Evolutionary conservation across 495 filamentous ascomycete genomes (phyloP).

Genomic region (Trichocladium antarcticum): DNA sequence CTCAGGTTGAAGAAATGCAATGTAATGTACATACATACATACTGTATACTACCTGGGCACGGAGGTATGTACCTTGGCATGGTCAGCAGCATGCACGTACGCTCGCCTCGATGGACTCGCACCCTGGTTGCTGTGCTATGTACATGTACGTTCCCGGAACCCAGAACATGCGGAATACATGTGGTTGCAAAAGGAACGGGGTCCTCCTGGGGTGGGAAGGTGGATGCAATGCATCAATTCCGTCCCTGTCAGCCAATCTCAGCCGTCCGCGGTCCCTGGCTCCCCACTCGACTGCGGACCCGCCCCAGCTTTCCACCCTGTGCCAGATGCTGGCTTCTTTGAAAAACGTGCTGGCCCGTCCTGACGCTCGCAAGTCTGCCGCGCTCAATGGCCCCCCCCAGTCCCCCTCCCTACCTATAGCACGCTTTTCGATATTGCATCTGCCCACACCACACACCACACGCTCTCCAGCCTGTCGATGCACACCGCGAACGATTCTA

Average conservation of each 20-base stretch:
- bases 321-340: slow-evolving; percentile 21
- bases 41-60: too few relatives aligned
- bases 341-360: slow-evolving; percentile 32
- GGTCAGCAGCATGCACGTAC: background rate
- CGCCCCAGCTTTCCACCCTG: slow-evolving; percentile 9
- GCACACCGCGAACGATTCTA: background rate
- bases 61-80: background rate
- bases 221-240: background rate
- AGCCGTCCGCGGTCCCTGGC: background rate
- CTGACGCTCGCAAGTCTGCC: slow-evolving; percentile 9
- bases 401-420: slow-evolving; percentile 1
- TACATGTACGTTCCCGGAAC: slow-evolving; percentile 14
- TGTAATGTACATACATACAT: too few relatives aligned
- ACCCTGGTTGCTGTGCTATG: background rate
- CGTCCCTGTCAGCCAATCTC: slow-evolving; percentile 7
- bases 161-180: slow-evolving; percentile 18
- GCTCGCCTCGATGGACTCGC: slow-evolving; percentile 1
- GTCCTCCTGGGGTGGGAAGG: background rate
- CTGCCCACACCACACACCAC: background rate
- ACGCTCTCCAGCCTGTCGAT: background rate
- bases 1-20: too few relatives aligned
- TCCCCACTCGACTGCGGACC: slow-evolving; percentile 3
- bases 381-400: slow-evolving; percentile 7
- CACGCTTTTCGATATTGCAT: slow-evolving; percentile 10
- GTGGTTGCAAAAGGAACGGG: slow-evolving; percentile 9